phyloP scores from a whole-genome alignment of 2,329 filamentous ascomycete genomes.

The Ciborinia camelliae region DNA sequence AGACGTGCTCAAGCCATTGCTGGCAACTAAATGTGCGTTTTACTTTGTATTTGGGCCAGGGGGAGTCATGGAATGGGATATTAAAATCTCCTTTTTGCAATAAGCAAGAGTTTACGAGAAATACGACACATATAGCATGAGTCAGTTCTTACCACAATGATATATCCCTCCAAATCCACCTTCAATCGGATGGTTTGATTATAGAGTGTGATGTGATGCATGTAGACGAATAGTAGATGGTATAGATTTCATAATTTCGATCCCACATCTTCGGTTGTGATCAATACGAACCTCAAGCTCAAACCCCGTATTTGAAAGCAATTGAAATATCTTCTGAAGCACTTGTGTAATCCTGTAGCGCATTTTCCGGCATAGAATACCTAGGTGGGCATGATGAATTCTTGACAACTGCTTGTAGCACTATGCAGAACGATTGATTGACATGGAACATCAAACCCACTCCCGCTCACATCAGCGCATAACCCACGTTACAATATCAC shows the following conservation, averaged over 20 bases:
- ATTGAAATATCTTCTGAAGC: not conserved
- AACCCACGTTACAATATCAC: not conserved
- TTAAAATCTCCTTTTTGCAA: slow-evolving; percentile 29
- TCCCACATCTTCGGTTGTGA: not conserved
- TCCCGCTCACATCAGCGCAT: not conserved
- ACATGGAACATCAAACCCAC: not conserved
- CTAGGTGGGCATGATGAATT: too few species aligned
- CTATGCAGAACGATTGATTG: too few species aligned
- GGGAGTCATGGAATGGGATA: slow-evolving; percentile 35
- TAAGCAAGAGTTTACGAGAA: slow-evolving; percentile 27
- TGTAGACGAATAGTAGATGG: not conserved
- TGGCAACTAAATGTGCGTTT: slow-evolving; percentile 34
- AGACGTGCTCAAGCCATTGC: slow-evolving; percentile 63
- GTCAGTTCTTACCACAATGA: slow-evolving; percentile 35
- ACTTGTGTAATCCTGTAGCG: too few species aligned
- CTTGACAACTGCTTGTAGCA: too few species aligned
- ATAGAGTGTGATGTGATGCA: not conserved
- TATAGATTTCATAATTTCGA: not conserved
- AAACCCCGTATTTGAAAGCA: not conserved
- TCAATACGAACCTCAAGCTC: not conserved
- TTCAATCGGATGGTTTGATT: not conserved
- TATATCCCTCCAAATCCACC: slow-evolving; percentile 15
- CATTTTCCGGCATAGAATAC: too few species aligned
- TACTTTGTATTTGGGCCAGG: slow-evolving; percentile 29
- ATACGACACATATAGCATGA: slow-evolving; percentile 34